Percentiles rank a stretch among this genome's conserved stretches.
These are phyloP conservation scores for Mucor indicus DNA, from an alignment of 371 early-diverging fungal genomes.

Conservation along the genomic window DNA sequence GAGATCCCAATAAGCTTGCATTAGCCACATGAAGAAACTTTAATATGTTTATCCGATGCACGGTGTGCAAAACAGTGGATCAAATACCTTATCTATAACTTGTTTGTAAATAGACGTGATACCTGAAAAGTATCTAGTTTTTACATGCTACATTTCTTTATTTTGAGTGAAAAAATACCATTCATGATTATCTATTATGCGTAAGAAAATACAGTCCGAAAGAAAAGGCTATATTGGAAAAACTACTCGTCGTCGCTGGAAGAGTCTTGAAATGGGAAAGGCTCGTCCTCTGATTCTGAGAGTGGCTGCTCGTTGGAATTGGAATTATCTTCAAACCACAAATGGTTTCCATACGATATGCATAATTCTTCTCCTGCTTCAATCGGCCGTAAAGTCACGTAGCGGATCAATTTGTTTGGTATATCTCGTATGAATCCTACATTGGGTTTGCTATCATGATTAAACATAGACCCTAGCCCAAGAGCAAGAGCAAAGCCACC, in stretches of 20 bases:
- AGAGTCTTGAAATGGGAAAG: constrained; percentile 12
- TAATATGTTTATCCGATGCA: too few species aligned
- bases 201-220: too few species aligned
- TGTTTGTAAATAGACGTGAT: too few species aligned
- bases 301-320: not conserved
- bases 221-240: not conserved
- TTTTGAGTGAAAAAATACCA: too few species aligned
- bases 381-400: constrained; percentile 54
- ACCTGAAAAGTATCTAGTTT: too few species aligned
- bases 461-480: constrained; percentile 72
- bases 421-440: constrained; percentile 65
- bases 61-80: too few species aligned
- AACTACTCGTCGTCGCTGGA: not conserved
- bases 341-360: constrained; percentile 65
- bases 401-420: constrained; percentile 52
- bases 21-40: too few species aligned
- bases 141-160: too few species aligned
- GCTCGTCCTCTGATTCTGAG: constrained; percentile 14
- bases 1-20: too few species aligned
- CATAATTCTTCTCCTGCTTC: constrained; percentile 60
- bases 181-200: too few species aligned
- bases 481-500: constrained; percentile 66
- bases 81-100: too few species aligned
- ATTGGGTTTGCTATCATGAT: constrained; percentile 59
- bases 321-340: constrained; percentile 62